Conservation (phyloP, 2,329 filamentous ascomycete species). For the Penicillium sp. region DNA sequence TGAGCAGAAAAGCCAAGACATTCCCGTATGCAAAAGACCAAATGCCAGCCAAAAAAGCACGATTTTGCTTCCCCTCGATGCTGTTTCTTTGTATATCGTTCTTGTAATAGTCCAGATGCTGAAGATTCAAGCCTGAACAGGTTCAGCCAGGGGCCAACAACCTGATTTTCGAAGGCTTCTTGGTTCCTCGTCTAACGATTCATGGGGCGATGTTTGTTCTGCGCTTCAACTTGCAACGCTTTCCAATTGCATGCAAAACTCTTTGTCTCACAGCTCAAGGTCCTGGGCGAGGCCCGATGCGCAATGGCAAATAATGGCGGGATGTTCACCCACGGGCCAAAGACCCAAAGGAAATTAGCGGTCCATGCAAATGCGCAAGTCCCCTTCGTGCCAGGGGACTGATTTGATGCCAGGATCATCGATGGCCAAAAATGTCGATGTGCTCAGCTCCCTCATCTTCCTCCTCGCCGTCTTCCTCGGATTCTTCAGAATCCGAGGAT, state of each 20-base stretch:
- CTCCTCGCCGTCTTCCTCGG: conserved; percentile 47
- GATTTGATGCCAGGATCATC: conserved; percentile 30
- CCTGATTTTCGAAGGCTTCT: neutral
- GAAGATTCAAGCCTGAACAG: neutral
- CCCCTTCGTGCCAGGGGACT: neutral
- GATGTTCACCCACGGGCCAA: neutral
- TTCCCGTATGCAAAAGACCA: neutral
- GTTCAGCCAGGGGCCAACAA: neutral
- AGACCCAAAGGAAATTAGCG: neutral
- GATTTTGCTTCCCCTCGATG: neutral
- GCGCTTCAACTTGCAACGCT: neutral
- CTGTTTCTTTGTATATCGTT: neutral
- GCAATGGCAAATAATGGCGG: neutral
- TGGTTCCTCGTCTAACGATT: neutral
- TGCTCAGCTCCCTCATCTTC: conserved; percentile 51
- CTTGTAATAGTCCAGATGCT: neutral
- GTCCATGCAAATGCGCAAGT: neutral
- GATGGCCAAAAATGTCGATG: conserved; percentile 55
- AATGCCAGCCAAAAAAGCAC: neutral
- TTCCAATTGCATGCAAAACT: neutral
- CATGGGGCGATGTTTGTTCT: neutral
- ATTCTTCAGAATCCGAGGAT: conserved; percentile 29
- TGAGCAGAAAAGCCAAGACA: neutral
- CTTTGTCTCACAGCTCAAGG: neutral
- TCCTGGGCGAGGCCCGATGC: neutral